Base-by-base conservation (phyloP, 139 green algal species). In the Tetraselmis striata region DNA sequence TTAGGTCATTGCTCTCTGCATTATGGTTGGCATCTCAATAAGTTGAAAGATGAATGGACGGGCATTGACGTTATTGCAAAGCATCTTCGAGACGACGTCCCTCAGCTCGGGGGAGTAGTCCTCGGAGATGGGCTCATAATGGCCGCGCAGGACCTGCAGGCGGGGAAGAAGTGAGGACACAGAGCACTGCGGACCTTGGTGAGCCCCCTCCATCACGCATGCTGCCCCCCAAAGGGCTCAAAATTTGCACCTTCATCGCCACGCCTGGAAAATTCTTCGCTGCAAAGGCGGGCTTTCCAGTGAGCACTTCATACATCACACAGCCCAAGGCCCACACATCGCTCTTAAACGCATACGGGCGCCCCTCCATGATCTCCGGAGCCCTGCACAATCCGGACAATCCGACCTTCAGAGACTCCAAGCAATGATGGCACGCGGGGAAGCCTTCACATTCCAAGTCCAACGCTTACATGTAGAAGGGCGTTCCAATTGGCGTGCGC, bases 261-360 rank as follows among this genome's bases (percentile, higher is more conserved):
- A 84, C 67, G 27, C 75, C 26, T 30, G 30, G 30, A 26, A 84
- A 80, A 45, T 58, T 32, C 30, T 78, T 78, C 2, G 58, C 79
- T 25, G 28, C 79, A 28, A 83, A 83, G 2, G 79, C 58, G 18
- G 29, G 79, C 79, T 83, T 83, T 1, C 30, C 23, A 2, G 58
- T 67, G 11, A 78, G 29, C 58, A 78, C 29, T 45, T 83, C 79
- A 32, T 78, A 83, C 25, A 83, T 76, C 1, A 83, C 67, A 45
- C 79, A 83, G 27, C 79, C 79, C n/a, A 83, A 45, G 2, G 79
- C 59, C 79, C 79, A 83, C 58, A 83, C 23, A 45, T 83, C 79
- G 1, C 58, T 30, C 59, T 83, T 83, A 45, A 67, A 83, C 24
- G 28, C 30, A 45, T 83, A 83, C 24, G 79, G 79, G 11, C 76